Percentiles rank a stretch among this genome's conserved stretches.
phyloP scores from a whole-genome alignment of 371 early-diverging fungal species.

The Fennellomyces sp. region DNA sequence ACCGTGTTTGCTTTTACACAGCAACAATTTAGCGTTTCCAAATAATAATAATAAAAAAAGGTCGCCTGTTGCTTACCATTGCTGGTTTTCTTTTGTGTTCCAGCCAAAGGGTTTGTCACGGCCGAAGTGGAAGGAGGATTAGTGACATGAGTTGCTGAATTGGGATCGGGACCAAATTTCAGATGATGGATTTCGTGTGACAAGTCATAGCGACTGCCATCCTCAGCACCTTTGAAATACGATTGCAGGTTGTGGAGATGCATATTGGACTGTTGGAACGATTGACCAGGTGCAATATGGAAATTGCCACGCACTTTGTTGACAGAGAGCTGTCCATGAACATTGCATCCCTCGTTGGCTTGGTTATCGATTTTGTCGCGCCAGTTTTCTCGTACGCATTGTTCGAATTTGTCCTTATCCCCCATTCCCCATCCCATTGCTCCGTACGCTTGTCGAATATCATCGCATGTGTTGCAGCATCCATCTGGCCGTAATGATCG shows the following conservation, averaged over 20 bases:
- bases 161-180: constrained; percentile 71
- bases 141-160: constrained; percentile 11
- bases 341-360: constrained; percentile 74
- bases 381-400: constrained; percentile 87
- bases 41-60: too few species aligned
- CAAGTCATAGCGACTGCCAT: constrained; percentile 54
- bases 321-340: constrained; percentile 81
- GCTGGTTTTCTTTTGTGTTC: constrained; percentile 50
- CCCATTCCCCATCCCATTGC: constrained; percentile 76
- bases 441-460: constrained; percentile 86
- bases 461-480: constrained; percentile 96
- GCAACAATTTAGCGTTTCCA: too few species aligned
- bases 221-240: constrained; percentile 47
- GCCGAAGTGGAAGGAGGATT: constrained; percentile 40
- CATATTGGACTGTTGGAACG: constrained; percentile 77
- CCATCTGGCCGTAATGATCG: constrained; percentile 57
- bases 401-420: not conserved
- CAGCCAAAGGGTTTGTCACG: constrained; percentile 82
- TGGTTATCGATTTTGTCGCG: constrained; percentile 75
- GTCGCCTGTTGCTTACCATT: constrained; percentile 52
- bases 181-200: constrained; percentile 84
- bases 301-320: constrained; percentile 94
- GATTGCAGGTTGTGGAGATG: constrained; percentile 85
- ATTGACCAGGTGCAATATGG: constrained; percentile 92
- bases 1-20: constrained; percentile 34